Conservation (phyloP, 371 early-diverging fungal species). For the Actinomortierella wolfii region DNA sequence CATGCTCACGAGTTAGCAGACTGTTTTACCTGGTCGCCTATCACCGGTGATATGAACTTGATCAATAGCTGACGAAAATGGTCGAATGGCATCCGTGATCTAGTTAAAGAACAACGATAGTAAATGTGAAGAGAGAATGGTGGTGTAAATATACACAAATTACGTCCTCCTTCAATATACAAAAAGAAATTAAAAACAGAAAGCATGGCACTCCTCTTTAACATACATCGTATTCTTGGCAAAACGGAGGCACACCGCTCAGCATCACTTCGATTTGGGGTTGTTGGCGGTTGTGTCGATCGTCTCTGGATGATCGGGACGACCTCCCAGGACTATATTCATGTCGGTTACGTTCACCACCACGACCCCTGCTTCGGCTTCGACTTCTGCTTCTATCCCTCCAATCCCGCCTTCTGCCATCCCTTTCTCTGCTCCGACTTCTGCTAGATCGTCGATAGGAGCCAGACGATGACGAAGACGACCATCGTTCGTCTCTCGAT, state of each 20-base stretch:
- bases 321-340: background rate
- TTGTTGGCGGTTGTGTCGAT: constrained; percentile 10
- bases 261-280: constrained; percentile 31
- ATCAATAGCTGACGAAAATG: no score
- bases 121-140: constrained; percentile 7
- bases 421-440: background rate
- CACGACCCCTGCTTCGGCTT: constrained; percentile 1
- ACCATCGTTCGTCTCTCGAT: no score
- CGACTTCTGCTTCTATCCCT: constrained; percentile 16
- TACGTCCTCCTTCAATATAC: background rate
- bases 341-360: background rate
- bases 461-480: no score
- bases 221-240: constrained; percentile 32
- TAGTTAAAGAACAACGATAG: constrained; percentile 17
- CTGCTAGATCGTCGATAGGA: no score
- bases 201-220: background rate
- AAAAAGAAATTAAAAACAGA: background rate
- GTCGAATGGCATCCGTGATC: constrained; percentile 1
- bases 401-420: background rate
- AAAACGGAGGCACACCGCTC: constrained; percentile 21
- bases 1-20: background rate
- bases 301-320: background rate
- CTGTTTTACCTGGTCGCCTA: constrained; percentile 21
- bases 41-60: constrained; percentile 22
- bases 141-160: constrained; percentile 23